Base-by-base conservation (phyloP, 2,329 filamentous ascomycete genomes). In the Rhynchosporium secalis region DNA sequence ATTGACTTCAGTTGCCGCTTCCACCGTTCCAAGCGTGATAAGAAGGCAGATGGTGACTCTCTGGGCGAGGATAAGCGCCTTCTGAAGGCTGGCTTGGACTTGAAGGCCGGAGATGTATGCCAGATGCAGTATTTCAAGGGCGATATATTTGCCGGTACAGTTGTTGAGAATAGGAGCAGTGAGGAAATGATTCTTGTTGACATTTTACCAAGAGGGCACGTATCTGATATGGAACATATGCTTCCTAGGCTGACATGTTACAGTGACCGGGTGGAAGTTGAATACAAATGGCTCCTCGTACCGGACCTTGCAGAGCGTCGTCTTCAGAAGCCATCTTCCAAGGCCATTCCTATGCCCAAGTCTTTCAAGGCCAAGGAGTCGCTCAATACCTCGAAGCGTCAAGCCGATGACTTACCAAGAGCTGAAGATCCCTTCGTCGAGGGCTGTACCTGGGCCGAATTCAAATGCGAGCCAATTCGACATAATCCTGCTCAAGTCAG, bases 1-100 rank as follows among this genome's bases (percentile, higher is more conserved):
- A 94, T 96, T 70, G 92, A 96, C 72, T 93, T 98, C 74, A 92
- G 90, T 70, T 99, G 95, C 78, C 91, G 93, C 64, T 96, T 96
- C 77, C 95, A 99, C 75, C 86, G 95, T 56, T 86, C 90, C 13
- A 96, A 95, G 78, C 87, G 95, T 71, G 87, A 92, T 65, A 91
- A 89, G 77, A 90, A 89, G 67, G 76, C 87, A 56, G 85, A 91
- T 59, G 83, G 84, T 41, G 85, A 90, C 60, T 78, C 81, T 1
- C 78, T 95, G 65, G 92, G 95, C 70, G 82, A 84, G 58, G 88
- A 90, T 73, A 79, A 85, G 61, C 85, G 86, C 65, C 84, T 95
- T 61, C 82, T 83, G 57, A 82, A 86, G 62, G 88, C 87, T 48
- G 92, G 91, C 1, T 82, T 82, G 58, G 82, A 82, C 1, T 79